Evolutionary conservation across 2,329 filamentous ascomycete species (phyloP), one percentile per base, ranked within the genome.

Genomic region (Fusarium mangiferae): DNA sequence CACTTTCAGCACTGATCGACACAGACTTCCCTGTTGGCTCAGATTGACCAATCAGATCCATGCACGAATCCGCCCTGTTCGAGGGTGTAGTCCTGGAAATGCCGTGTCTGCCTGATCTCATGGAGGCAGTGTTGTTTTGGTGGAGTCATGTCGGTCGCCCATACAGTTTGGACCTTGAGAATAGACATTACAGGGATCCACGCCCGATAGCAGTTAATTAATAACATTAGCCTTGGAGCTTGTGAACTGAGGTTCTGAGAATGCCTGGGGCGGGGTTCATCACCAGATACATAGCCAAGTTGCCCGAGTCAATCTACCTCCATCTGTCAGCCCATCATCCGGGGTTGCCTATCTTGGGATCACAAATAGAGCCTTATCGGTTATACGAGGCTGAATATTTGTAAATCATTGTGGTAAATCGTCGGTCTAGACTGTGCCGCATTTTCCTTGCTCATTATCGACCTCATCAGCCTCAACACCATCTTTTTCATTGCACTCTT

Each of bases 51-150:
- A 70, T 65, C n/a, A 41, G 1, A 15, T 22, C 13, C 18, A n/a
- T 7, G 41, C 62, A 59, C 41, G 36, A 26, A 39, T 52, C 18
- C 42, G 30, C 52, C 49, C 13, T 13, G 39, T n/a, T 30, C 36
- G 59, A 48, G 30, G 60, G 57, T 69, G 66, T 69, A 42, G 57
- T 49, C 56, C 42, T 62, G 46, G 14, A 22, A 39, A 39, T 28
- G 17, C 22, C 35, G 51, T 26, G 48, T 67, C 63, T 63, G 64
- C 66, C 66, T 69, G 38, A 39, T 28, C 66, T 69, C 33, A 39
- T 28, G 15, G 18, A 42, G 65, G 67, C 67, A 48, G 51, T 63
- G 56, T 38, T 58, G 56, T 38, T 45, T 36, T 41, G n/a, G 24
- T 26, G 38, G 45, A 51, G 14, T 51, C 33, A 36, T 52, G 38